Conservation (phyloP, 2,329 filamentous ascomycete species). For the Hymenoscyphus repandus region DNA sequence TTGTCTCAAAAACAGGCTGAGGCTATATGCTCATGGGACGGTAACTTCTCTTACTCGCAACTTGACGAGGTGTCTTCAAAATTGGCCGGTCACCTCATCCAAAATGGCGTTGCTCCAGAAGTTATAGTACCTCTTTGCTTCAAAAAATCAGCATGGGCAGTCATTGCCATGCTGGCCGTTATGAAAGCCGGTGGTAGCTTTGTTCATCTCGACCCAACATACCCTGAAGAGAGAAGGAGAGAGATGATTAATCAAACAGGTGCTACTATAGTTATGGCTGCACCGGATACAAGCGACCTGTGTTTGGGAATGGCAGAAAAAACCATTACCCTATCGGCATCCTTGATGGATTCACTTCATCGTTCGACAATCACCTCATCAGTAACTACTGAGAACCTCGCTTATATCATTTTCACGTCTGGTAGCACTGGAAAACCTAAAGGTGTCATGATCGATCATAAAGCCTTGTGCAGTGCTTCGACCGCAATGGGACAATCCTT, state of each 20-base stretch:
- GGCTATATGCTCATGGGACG: slow-evolving; percentile 13
- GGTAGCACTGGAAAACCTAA: slow-evolving; percentile 2
- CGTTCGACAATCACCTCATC: background rate
- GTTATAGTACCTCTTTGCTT: slow-evolving; percentile 18
- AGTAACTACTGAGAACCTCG: background rate
- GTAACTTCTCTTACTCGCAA: slow-evolving; percentile 12
- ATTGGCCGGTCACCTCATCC: slow-evolving; percentile 6
- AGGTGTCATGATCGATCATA: no score
- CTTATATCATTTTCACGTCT: slow-evolving; percentile 3
- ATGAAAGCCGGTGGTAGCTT: slow-evolving; percentile 26
- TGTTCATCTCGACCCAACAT: background rate
- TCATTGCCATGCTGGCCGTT: slow-evolving; percentile 27
- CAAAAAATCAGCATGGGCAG: slow-evolving; percentile 20
- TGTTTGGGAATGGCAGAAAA: background rate
- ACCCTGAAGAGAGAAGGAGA: background rate
- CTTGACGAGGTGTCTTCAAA: slow-evolving; percentile 10
- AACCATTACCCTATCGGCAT: background rate
- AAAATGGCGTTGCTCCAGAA: no score
- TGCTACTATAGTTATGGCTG: background rate
- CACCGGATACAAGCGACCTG: background rate
- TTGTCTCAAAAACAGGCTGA: background rate
- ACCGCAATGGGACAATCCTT: no score
- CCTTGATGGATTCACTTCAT: background rate
- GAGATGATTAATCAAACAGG: background rate
- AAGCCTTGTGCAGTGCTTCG: no score